A percentile compares a stretch with the other conserved stretches of the same genome.
These are phyloP conservation scores for Polyplosphaeria fusca DNA, from an alignment of 495 filamentous ascomycete genomes.

Conservation along the genomic window DNA sequence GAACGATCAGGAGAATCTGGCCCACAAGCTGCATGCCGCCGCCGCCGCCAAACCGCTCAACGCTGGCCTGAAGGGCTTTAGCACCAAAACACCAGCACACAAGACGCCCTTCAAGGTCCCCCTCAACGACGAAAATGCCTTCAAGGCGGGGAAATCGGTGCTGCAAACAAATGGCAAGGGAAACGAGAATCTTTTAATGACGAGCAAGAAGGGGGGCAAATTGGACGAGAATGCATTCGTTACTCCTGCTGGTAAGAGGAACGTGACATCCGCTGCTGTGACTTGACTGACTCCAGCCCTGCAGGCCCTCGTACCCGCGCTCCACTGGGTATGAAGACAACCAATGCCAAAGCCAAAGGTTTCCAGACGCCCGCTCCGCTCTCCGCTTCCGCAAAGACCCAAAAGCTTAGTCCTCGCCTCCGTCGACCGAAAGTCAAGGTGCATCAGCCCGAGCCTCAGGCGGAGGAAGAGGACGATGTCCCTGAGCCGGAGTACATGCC, in stretches of 20 bases:
- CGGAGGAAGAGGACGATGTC: conserved; percentile 59
- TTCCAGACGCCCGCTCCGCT: conserved; percentile 61
- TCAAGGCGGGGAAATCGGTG: conserved; percentile 60
- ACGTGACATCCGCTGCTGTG: no score
- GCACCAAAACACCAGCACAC: conserved; percentile 75
- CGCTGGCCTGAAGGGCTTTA: conserved; percentile 57
- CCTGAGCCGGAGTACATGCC: conserved; percentile 76
- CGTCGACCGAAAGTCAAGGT: conserved; percentile 46
- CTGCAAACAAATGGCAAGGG: conserved; percentile 60
- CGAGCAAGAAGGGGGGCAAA: conserved; percentile 56
- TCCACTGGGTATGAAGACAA: conserved; percentile 87
- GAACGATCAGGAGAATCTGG: conserved; percentile 83
- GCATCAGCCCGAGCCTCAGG: conserved; percentile 47
- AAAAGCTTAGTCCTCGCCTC: conserved; percentile 52
- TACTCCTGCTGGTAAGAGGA: conserved; percentile 73
- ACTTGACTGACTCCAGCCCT: no score
- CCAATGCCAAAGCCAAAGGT: conserved; percentile 80
- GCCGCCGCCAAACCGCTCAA: conserved; percentile 79
- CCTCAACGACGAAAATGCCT: conserved; percentile 85
- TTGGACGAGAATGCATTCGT: conserved; percentile 62
- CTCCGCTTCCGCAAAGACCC: conserved; percentile 45
- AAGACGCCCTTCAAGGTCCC: conserved; percentile 84
- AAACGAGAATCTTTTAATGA: conserved; percentile 61
- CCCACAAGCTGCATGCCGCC: conserved; percentile 68
- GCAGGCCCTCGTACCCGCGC: conserved; percentile 70